These are phyloP conservation scores for Leptomonas pyrrhocoris DNA, from an alignment of 208 protist species.

Conservation along the genomic window DNA sequence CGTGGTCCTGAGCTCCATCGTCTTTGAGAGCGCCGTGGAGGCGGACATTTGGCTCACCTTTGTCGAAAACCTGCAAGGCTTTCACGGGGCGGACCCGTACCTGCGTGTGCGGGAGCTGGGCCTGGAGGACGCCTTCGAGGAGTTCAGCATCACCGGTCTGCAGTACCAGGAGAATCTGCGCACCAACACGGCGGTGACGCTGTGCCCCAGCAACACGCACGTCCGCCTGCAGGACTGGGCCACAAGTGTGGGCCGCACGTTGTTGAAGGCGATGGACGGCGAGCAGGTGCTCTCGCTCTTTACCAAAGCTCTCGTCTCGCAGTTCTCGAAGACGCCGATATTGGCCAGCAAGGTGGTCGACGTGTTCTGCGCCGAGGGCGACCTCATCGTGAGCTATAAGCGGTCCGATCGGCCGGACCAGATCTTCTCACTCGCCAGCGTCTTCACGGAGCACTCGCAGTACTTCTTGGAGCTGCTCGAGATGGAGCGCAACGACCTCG, in stretches of 20 bases:
- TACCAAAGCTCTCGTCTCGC: constrained; percentile 78
- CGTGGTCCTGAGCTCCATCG: constrained; percentile 46
- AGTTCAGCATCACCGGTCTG: constrained; percentile 77
- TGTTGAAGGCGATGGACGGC: constrained; percentile 30
- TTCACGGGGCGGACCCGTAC: constrained; percentile 34
- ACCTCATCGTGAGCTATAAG: constrained; percentile 78
- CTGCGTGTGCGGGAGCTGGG: constrained; percentile 58
- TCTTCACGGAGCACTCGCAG: constrained; percentile 74
- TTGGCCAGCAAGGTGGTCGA: constrained; percentile 69
- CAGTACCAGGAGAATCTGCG: constrained; percentile 84
- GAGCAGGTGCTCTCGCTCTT: constrained; percentile 67
- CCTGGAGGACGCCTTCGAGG: constrained; percentile 77
- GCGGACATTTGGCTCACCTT: constrained; percentile 83
- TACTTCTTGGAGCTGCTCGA: constrained; percentile 79
- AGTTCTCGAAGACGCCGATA: constrained; percentile 77
- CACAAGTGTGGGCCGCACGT: constrained; percentile 36
- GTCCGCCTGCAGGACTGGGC: constrained; percentile 66
- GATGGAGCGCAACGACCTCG: constrained; percentile 64
- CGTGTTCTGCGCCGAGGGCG: constrained; percentile 78
- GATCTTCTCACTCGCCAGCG: constrained; percentile 66
- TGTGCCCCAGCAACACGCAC: constrained; percentile 56
- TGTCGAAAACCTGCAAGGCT: constrained; percentile 46
- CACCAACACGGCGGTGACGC: constrained; percentile 44
- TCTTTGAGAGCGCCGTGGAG: constrained; percentile 78
- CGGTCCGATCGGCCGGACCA: constrained; percentile 49